phyloP scores from a whole-genome alignment of 1,284 basidiomycete genomes.

The Omphalotus olearius region DNA sequence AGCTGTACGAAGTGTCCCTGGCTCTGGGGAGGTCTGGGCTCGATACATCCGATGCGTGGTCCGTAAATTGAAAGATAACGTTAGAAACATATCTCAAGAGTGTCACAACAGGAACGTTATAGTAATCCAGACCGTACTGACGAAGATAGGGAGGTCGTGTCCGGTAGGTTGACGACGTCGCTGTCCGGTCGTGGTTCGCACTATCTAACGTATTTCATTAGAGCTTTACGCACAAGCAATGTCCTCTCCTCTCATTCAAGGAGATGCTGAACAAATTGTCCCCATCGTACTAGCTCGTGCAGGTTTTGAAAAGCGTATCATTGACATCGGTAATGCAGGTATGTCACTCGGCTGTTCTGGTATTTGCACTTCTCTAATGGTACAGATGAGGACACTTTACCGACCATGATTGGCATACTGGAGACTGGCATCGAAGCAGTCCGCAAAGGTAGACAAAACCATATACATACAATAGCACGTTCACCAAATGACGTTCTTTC shows the following conservation, averaged over 20 bases:
- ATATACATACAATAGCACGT: not conserved
- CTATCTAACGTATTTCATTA: slow-evolving; percentile 26
- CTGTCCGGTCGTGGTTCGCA: slow-evolving; percentile 13
- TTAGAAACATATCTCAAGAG: not conserved
- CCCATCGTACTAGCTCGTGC: slow-evolving; percentile 64
- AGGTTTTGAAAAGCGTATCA: slow-evolving; percentile 55
- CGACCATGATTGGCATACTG: slow-evolving; percentile 48
- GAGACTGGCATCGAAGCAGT: slow-evolving; percentile 59
- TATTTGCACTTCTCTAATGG: slow-evolving; percentile 6
- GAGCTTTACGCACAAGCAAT: slow-evolving; percentile 58
- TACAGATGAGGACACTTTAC: slow-evolving; percentile 43
- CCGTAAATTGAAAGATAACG: slow-evolving; percentile 13
- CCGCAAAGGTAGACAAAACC: slow-evolving; percentile 40
- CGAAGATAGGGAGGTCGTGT: slow-evolving; percentile 32
- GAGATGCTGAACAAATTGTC: slow-evolving; percentile 64
- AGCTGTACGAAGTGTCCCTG: slow-evolving; percentile 64
- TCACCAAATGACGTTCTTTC: slow-evolving; percentile 4
- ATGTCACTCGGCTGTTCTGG: slow-evolving; percentile 14
- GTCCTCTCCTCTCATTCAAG: slow-evolving; percentile 46
- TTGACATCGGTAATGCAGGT: slow-evolving; percentile 46
- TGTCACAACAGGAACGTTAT: slow-evolving; percentile 33
- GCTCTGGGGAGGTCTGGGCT: slow-evolving; percentile 69
- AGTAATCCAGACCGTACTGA: slow-evolving; percentile 26
- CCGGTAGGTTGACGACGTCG: slow-evolving; percentile 22
- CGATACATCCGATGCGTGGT: slow-evolving; percentile 69